These are phyloP conservation scores for Castanea crenata DNA, from an alignment of 306 rosid genomes.

Conservation along the genomic window DNA sequence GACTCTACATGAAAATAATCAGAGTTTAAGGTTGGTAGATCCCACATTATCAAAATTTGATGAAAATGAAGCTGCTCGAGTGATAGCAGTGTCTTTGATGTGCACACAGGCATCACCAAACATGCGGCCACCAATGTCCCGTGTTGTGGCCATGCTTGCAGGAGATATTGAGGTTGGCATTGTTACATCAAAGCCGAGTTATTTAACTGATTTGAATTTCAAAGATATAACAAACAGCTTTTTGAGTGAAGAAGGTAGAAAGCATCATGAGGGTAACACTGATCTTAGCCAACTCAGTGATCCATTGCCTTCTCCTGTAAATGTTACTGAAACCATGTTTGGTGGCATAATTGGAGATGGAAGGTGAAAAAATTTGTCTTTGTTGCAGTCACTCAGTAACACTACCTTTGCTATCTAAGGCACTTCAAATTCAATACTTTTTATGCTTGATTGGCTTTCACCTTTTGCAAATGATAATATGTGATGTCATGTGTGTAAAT, in stretches of 20 bases:
- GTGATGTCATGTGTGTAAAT: too few species aligned
- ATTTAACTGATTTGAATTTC: slow-evolving; percentile 63
- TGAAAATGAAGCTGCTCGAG: slow-evolving; percentile 42
- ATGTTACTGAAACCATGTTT: neutral
- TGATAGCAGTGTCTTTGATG: slow-evolving; percentile 47
- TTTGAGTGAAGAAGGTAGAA: slow-evolving; percentile 8
- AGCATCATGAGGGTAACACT: slow-evolving; percentile 15
- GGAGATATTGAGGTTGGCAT: slow-evolving; percentile 55
- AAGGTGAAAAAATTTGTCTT: too few species aligned
- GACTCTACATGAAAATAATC: slow-evolving; percentile 52
- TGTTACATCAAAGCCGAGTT: slow-evolving; percentile 54
- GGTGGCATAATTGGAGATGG: too few species aligned
- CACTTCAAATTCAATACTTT: too few species aligned
- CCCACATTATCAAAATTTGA: slow-evolving; percentile 35
- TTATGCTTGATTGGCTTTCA: too few species aligned
- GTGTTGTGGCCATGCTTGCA: slow-evolving; percentile 65
- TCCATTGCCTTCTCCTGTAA: slow-evolving; percentile 14
- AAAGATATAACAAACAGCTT: slow-evolving; percentile 34
- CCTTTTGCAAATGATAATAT: too few species aligned
- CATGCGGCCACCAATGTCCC: slow-evolving; percentile 65
- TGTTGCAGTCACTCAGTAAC: too few species aligned
- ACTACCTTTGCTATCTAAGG: too few species aligned
- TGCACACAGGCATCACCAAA: slow-evolving; percentile 69
- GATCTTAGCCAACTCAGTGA: slow-evolving; percentile 34
- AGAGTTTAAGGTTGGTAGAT: slow-evolving; percentile 41